Percentiles rank a stretch among this genome's conserved stretches.
Conservation (phyloP, 208 protist genomes). For the Phytomonas sp. region DNA sequence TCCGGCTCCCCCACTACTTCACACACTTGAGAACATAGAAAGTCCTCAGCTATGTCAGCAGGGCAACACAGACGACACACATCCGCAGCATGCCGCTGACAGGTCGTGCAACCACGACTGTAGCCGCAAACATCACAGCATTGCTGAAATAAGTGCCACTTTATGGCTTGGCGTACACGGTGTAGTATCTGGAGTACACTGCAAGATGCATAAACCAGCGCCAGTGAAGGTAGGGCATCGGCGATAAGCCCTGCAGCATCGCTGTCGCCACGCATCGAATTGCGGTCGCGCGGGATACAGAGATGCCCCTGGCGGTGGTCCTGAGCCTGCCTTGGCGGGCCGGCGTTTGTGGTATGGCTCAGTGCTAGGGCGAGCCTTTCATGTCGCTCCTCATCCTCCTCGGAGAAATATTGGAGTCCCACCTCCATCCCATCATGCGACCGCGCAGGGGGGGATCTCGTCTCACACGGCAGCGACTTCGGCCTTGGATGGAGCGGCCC, state of each 20-base stretch:
- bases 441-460: background rate
- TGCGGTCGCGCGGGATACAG: background rate
- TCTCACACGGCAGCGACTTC: background rate
- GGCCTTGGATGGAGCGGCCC: background rate
- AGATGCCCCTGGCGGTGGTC: background rate
- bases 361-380: background rate
- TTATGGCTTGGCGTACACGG: background rate
- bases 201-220: background rate
- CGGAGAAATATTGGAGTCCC: background rate
- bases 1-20: background rate
- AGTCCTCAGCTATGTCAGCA: slow-evolving; percentile 5
- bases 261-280: background rate
- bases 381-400: background rate
- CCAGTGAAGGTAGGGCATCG: background rate
- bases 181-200: slow-evolving; percentile 1
- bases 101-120: slow-evolving; percentile 19
- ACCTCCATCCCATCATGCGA: background rate
- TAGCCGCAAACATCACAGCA: slow-evolving; percentile 6
- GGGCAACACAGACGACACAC: slow-evolving; percentile 27
- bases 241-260: background rate
- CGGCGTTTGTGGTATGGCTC: background rate
- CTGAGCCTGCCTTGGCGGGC: background rate
- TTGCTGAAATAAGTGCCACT: background rate
- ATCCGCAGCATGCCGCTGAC: slow-evolving; percentile 5
- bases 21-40: background rate